These are phyloP conservation scores for Epipyxis sp. DNA, from an alignment of 108 stramenopile genomes.

Conservation along the genomic window DNA sequence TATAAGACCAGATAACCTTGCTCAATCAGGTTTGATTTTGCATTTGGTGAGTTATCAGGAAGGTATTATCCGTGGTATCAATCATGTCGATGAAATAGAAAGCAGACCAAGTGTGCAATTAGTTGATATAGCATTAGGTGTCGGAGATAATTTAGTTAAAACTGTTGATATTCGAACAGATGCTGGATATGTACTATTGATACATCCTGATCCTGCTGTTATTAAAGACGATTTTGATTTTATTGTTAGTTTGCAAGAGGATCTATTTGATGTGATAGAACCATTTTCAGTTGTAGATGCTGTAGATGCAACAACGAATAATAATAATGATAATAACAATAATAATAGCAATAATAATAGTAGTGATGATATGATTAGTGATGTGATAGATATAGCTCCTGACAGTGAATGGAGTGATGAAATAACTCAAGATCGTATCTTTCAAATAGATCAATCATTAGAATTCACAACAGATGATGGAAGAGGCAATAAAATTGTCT, in stretches of 20 bases:
- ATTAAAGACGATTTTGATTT: not conserved
- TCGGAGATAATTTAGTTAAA: not conserved
- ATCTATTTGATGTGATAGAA: too few species aligned
- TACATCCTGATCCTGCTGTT: not conserved
- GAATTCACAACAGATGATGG: too few species aligned
- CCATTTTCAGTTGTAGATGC: too few species aligned
- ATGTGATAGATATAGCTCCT: too few species aligned
- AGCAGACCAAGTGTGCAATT: not conserved
- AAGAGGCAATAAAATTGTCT: too few species aligned
- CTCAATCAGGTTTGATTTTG: not conserved
- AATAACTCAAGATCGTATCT: too few species aligned
- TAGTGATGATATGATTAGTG: too few species aligned
- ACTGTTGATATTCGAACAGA: conserved; percentile 4
- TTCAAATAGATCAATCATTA: too few species aligned
- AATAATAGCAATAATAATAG: too few species aligned
- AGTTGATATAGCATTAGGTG: not conserved
- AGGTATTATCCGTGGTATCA: not conserved
- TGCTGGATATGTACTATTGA: not conserved
- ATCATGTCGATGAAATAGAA: not conserved
- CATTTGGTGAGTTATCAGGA: not conserved
- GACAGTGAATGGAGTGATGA: too few species aligned
- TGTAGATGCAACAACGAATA: too few species aligned
- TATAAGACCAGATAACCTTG: not conserved
- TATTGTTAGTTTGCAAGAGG: not conserved
- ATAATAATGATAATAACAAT: too few species aligned